Percentiles rank a stretch among this genome's conserved stretches.
Conservation (phyloP, 495 filamentous ascomycete genomes). For the Penicillium cinerascens region DNA sequence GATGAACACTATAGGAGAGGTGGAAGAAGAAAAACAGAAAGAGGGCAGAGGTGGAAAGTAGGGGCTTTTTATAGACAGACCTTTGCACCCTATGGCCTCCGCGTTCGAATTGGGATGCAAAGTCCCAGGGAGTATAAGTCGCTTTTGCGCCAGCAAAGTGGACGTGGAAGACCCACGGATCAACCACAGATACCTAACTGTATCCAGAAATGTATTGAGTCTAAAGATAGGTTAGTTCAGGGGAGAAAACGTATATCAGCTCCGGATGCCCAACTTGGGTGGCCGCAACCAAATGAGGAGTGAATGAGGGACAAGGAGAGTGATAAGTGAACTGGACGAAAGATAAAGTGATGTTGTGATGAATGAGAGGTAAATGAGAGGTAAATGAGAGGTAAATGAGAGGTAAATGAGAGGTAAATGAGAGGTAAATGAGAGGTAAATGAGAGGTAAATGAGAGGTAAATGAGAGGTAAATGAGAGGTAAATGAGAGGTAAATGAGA, state of each 20-base stretch:
- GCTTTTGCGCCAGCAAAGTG: background rate
- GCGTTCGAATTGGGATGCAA: background rate
- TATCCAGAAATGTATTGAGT: background rate
- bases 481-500: no score
- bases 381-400: no score
- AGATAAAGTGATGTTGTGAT: no score
- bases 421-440: no score
- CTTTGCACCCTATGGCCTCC: background rate
- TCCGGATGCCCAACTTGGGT: background rate
- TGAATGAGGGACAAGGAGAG: no score
- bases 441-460: no score
- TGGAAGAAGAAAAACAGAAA: background rate
- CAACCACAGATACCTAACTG: background rate
- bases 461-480: no score
- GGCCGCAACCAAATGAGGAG: background rate
- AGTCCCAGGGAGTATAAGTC: background rate
- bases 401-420: no score
- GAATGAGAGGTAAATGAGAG: no score
- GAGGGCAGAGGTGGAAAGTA: background rate
- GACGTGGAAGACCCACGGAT: background rate
- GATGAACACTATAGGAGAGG: background rate
- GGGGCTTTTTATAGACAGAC: background rate
- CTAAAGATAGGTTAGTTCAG: background rate
- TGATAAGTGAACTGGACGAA: no score
- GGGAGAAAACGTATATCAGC: background rate